Base-by-base conservation (phyloP, 192 early-diverging fungal genomes). In the Ambispora gerdemannii region DNA sequence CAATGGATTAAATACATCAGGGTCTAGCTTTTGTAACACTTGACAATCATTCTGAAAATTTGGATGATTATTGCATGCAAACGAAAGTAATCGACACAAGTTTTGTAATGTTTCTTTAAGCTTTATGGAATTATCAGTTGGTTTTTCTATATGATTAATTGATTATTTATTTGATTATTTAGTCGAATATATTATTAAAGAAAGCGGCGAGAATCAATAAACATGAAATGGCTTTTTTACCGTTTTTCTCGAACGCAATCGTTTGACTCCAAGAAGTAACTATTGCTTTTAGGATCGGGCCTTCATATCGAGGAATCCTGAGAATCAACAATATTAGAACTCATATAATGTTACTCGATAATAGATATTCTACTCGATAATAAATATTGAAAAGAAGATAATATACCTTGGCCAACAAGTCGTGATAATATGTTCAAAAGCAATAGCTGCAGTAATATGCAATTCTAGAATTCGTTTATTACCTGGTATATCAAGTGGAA, bases 381-480 rank as follows among this genome's bases (percentile, higher is more conserved):
- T 50, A 65, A 49, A 19, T 1, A 15, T 13, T 13, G 28, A 50
- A 47, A 38, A 17, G 20, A 65, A 28, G 4, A 17, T 22, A 17
- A 49, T 1, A 20, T 30, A 69, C 67, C 67, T 69, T n/a, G 67
- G 67, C 67, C 67, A 69, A 35, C 67, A 69, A 56, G 19, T 58
- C 13, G 20, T 25, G 10, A 69, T 69, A 28, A 58, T 43, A 10
- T 34, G 35, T 56, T 69, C 33, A n/a, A 69, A 28, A 19, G 49
- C 67, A 22, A 36, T 58, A 34, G 67, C 51, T 33, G 67, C 50
- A 34, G 2, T 33, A 17, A 36, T 25, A 56, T 69, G 67, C 28
- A 69, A 56, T 1, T 38, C 33, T 19, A 69, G 3, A 7, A 56
- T 69, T 69, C 56, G n/a, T 2, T 53, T 52, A 6, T 56, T 69